phyloP scores from a whole-genome alignment of 148 eudicot genomes.

The Arbutus unedo region DNA sequence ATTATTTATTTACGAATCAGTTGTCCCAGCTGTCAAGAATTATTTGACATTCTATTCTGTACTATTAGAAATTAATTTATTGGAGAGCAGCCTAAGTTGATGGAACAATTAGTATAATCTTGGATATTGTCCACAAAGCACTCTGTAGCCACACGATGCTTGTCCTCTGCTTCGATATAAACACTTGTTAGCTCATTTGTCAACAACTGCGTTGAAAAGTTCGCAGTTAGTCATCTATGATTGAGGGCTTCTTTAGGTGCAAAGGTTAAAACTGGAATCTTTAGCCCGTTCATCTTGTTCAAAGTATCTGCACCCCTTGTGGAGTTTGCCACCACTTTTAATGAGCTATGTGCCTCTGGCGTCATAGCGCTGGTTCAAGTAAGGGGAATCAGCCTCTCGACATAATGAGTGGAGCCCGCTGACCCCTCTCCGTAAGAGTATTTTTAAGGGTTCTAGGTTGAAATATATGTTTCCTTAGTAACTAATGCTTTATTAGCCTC shows the following conservation, averaged over 20 bases:
- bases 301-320: too few relatives aligned
- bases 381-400: background rate
- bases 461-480: background rate
- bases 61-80: background rate
- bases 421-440: background rate
- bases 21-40: background rate
- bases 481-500: background rate
- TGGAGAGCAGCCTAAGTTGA: background rate
- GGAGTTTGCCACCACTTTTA: too few relatives aligned
- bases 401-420: background rate
- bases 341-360: too few relatives aligned
- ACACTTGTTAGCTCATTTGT: background rate
- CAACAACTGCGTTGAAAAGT: background rate
- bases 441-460: background rate
- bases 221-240: background rate
- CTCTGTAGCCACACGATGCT: background rate
- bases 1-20: background rate
- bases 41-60: background rate
- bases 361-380: background rate
- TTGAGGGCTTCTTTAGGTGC: conserved; percentile 6
- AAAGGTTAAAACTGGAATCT: background rate
- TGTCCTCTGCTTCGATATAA: background rate
- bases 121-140: background rate
- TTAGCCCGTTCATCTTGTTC: background rate
- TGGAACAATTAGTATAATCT: background rate